A percentile compares a stretch with the other conserved stretches of the same genome.
phyloP scores from a whole-genome alignment of 768 basidiomycete genomes.

The Hericium coralloides region DNA sequence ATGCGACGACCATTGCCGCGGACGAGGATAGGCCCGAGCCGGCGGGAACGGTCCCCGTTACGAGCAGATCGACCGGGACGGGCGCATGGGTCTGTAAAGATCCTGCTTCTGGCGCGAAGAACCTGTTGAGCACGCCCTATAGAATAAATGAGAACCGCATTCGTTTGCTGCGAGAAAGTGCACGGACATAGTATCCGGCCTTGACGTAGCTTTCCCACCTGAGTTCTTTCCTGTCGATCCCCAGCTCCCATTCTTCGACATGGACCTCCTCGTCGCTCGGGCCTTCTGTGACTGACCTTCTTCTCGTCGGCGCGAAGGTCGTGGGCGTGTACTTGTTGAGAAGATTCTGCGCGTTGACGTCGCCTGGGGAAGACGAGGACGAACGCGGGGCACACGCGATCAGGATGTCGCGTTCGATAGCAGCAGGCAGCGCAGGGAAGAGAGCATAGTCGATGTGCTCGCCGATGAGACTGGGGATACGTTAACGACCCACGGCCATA shows the following conservation, averaged over 20 bases:
- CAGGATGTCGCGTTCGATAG: constrained; percentile 76
- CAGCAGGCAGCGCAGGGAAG: constrained; percentile 80
- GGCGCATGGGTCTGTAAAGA: constrained; percentile 18
- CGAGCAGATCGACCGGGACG: constrained; percentile 63
- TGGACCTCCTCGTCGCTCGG: constrained; percentile 23
- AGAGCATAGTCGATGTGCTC: constrained; percentile 82
- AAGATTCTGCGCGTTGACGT: constrained; percentile 55
- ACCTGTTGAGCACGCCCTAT: constrained; percentile 60
- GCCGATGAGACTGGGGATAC: constrained; percentile 31
- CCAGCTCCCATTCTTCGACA: constrained; percentile 58
- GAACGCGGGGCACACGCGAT: constrained; percentile 56
- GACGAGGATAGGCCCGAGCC: constrained; percentile 85
- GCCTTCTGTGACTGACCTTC: constrained; percentile 14
- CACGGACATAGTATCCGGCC: constrained; percentile 70
- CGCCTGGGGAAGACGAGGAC: constrained; percentile 32
- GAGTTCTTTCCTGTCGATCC: constrained; percentile 59
- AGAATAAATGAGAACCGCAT: neutral
- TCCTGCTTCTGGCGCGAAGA: constrained; percentile 28
- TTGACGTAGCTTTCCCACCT: constrained; percentile 88
- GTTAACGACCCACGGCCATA: constrained; percentile 21
- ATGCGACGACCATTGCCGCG: constrained; percentile 86
- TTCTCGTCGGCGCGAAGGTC: constrained; percentile 46
- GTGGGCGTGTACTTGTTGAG: constrained; percentile 49
- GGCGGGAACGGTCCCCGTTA: constrained; percentile 77
- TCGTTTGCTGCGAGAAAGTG: neutral